phyloP scores from a whole-genome alignment of 1,284 basidiomycete genomes.

The Cutaneotrichosporon sp. region DNA sequence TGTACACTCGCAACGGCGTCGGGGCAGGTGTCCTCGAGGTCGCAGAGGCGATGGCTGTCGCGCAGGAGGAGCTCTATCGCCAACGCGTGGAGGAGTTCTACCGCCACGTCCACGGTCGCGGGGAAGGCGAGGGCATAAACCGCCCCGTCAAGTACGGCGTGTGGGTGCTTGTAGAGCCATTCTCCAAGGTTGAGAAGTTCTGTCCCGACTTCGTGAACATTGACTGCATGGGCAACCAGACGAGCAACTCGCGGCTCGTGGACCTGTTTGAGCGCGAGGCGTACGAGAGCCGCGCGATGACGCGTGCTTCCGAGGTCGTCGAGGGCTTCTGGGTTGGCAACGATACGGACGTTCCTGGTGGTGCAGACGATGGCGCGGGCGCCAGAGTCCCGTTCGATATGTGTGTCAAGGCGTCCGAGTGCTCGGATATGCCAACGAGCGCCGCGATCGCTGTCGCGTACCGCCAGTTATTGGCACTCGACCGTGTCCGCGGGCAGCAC shows the following conservation, averaged over 20 bases:
- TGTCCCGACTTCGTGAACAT: constrained; percentile 59
- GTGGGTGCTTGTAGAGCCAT: constrained; percentile 71
- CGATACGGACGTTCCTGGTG: constrained; percentile 51
- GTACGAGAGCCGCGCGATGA: constrained; percentile 53
- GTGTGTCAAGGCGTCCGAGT: constrained; percentile 51
- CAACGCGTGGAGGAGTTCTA: constrained; percentile 46
- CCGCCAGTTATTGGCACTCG: constrained; percentile 38
- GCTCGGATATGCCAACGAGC: constrained; percentile 48
- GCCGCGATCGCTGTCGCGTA: constrained; percentile 29
- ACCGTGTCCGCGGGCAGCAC: constrained; percentile 26
- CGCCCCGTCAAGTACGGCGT: constrained; percentile 74
- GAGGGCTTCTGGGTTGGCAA: constrained; percentile 60
- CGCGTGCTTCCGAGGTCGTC: constrained; percentile 75
- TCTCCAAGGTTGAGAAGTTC: constrained; percentile 56
- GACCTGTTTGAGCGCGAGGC: constrained; percentile 56
- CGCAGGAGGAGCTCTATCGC: constrained; percentile 50
- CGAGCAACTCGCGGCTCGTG: constrained; percentile 51
- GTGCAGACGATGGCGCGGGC: constrained; percentile 41
- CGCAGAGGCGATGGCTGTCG: constrained; percentile 54
- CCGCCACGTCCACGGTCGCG: constrained; percentile 22
- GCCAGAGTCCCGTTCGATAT: constrained; percentile 43
- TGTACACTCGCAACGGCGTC: constrained; percentile 67
- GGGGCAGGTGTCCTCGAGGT: constrained; percentile 54
- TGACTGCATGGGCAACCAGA: constrained; percentile 53
- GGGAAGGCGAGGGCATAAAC: constrained; percentile 40